Evolutionary conservation across 2,329 filamentous ascomycete genomes (phyloP).

Genomic region (Colletotrichum eremochloae): DNA sequence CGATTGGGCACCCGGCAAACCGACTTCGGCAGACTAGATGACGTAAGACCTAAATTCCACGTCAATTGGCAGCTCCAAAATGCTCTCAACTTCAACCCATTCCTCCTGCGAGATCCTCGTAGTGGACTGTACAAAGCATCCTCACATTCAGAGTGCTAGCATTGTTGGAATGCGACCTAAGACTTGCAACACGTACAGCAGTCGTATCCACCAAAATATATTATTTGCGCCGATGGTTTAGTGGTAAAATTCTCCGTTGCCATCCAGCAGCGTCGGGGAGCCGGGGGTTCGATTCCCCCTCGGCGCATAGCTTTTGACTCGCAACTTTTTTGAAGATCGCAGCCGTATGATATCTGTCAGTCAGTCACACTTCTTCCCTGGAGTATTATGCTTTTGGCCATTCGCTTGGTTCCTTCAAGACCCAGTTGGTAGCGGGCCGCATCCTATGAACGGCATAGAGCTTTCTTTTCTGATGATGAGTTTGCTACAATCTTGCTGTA

Average conservation of each 20-base stretch:
- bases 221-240: slow-evolving; percentile 36
- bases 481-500: slow-evolving; percentile 17
- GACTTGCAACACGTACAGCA: fast-evolving
- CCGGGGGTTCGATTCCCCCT: slow-evolving; percentile 41
- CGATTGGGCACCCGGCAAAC: neutral
- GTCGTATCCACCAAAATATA: neutral
- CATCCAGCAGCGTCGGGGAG: slow-evolving; percentile 38
- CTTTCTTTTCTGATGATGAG: neutral
- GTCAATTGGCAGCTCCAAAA: neutral
- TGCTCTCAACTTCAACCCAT: neutral
- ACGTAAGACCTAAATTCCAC: neutral
- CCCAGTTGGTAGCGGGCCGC: neutral
- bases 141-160: neutral
- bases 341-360: too few species aligned
- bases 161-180: neutral
- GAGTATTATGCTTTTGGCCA: too few species aligned
- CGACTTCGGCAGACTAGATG: neutral
- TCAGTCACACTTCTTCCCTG: too few species aligned
- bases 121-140: neutral
- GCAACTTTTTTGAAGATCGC: too few species aligned
- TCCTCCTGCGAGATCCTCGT: neutral
- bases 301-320: slow-evolving; percentile 18
- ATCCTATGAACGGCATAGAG: neutral
- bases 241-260: slow-evolving; percentile 42
- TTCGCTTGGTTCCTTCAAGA: too few species aligned